Base-by-base conservation (phyloP, 805 yeast genomes). In the Spathaspora gorwiae region DNA sequence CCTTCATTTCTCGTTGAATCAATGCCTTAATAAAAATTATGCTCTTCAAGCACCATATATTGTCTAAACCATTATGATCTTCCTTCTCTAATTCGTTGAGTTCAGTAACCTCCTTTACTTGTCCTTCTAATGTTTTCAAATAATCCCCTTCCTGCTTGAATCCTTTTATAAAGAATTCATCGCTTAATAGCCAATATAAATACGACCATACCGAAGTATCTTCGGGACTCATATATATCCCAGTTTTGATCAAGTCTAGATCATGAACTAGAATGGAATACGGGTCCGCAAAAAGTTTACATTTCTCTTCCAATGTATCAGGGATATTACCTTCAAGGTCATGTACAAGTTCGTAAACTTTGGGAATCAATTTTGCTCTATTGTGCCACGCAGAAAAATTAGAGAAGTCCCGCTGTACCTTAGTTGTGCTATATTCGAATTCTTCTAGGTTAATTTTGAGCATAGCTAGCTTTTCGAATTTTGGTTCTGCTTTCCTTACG, bases 301-400 rank as follows among this genome's bases (percentile, higher is more conserved):
- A 32, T 45, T 50, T 43, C 13, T 27, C 36, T 8, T 26, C 14
- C 14, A 32, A 27, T 12, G 39, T 26, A 8, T 37, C 33, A 13
- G 38, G 40, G 19, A 42, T 31, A 32, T 47, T 47, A 15, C 44
- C 43, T 9, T 26, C 15, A 5, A 49, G 11, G 15, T 19, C 27
- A 31, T 34, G 44, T 19, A 53, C 39, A 37, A 51, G 42, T 0
- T 55, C 51, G 44, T 79, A 72, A 42, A 87, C 61, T 42, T 64
- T 65, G 2, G 83, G 81, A 10, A 92, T 75, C 47, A 90, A 65
- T 46, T 79, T 81, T 1, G 89, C 77, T 50, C 98, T 72, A 61
- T 88, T 87, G 62, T 92, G 97, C 95, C 96, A 90, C 6, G 99
- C 98, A 2, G 96, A 87, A 57, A 85, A 94, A 63, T 94, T 94